These are phyloP conservation scores for Citrus australasica DNA, from an alignment of 345 rosid genomes.

Conservation along the genomic window DNA sequence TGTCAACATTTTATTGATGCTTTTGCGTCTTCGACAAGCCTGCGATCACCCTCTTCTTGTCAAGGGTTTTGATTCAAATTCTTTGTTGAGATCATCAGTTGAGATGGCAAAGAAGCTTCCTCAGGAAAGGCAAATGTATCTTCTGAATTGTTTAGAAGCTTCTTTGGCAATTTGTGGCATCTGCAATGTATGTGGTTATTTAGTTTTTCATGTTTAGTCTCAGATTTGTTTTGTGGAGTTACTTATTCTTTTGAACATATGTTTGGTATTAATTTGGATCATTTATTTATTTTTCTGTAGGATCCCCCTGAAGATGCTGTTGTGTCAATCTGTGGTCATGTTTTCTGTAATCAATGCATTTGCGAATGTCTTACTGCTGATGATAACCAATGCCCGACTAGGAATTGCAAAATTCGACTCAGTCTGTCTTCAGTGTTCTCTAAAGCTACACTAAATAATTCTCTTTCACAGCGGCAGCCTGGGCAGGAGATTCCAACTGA, in stretches of 20 bases:
- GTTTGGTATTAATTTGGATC: background rate
- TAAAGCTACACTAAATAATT: slow-evolving; percentile 34
- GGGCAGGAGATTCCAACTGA: slow-evolving; percentile 24
- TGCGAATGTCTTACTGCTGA: slow-evolving; percentile 75
- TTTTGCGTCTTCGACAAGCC: slow-evolving; percentile 97
- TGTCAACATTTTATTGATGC: slow-evolving; percentile 94
- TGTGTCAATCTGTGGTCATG: slow-evolving; percentile 82
- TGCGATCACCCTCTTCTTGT: slow-evolving; percentile 98
- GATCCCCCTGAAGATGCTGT: slow-evolving; percentile 99
- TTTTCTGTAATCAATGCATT: slow-evolving; percentile 91
- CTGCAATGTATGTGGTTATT: slow-evolving; percentile 66
- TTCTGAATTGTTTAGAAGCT: slow-evolving; percentile 55
- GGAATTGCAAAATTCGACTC: slow-evolving; percentile 62
- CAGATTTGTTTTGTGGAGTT: background rate
- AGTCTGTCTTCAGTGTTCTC: slow-evolving; percentile 53
- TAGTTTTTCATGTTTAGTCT: background rate
- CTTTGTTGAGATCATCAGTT: slow-evolving; percentile 51
- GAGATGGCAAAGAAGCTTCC: slow-evolving; percentile 62
- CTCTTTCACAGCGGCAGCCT: slow-evolving; percentile 38
- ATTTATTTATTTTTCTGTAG: slow-evolving; percentile 30
- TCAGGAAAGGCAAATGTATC: slow-evolving; percentile 35
- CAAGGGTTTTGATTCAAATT: slow-evolving; percentile 58
- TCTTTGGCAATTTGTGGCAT: slow-evolving; percentile 88
- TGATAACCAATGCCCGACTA: slow-evolving; percentile 60
- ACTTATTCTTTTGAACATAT: background rate